Conservation (phyloP, 441 rosid genomes). For the Euphorbia celastroides region DNA sequence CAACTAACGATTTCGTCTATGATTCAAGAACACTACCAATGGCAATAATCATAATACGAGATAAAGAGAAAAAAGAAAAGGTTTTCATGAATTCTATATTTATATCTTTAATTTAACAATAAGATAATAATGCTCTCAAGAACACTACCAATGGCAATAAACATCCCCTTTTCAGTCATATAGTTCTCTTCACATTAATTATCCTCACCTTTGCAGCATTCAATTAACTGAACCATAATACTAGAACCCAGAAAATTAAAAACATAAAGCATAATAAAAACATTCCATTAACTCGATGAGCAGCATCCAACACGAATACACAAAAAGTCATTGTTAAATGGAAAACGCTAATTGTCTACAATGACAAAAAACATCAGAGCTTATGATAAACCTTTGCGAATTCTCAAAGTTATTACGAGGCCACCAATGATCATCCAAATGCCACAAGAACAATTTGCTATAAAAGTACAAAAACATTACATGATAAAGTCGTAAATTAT, state of each 20-base stretch:
- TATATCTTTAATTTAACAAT: too few species aligned
- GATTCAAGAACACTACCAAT: too few species aligned
- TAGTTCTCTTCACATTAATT: too few species aligned
- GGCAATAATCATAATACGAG: too few species aligned
- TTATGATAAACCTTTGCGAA: conserved; percentile 18
- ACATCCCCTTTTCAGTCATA: too few species aligned
- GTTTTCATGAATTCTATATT: too few species aligned
- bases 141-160: too few species aligned
- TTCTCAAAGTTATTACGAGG: conserved; percentile 19
- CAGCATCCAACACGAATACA: not conserved
- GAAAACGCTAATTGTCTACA: not conserved
- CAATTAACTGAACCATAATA: not conserved
- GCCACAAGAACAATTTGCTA: conserved; percentile 10
- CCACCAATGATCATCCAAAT: conserved; percentile 22
- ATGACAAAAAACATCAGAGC: not conserved
- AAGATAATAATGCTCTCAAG: too few species aligned
- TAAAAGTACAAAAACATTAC: conserved; percentile 7
- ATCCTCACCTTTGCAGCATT: too few species aligned
- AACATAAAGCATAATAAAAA: not conserved
- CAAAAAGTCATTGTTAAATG: not conserved
- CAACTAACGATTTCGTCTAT: too few species aligned
- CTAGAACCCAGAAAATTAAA: not conserved
- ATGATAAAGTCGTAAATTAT: too few species aligned
- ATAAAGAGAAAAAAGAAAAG: too few species aligned
- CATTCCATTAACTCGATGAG: conserved; percentile 3